Base-by-base conservation (phyloP, 768 basidiomycete species). In the Leucogyrophana mollusca region DNA sequence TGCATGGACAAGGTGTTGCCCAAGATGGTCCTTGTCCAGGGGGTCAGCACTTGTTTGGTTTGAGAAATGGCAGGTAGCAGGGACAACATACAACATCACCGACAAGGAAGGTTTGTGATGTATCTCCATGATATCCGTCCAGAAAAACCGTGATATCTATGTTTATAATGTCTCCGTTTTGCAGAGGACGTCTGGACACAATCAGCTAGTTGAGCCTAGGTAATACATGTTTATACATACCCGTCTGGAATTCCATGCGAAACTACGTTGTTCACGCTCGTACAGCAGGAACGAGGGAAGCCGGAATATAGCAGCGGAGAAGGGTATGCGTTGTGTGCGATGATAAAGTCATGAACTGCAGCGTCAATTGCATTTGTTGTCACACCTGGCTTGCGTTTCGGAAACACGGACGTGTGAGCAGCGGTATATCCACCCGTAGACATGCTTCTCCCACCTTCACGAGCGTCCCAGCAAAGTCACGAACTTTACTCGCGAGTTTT, bases 191-290 rank as follows among this genome's bases (percentile, higher is more conserved):
- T 47, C 92, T 94, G 53, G 9, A 44, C 20, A 36, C 45, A 21
- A 11, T 43, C 47, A 46, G 42, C n/a, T 17, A n/a, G n/a, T 49
- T 40, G 46, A 52, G 27, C 18, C 22, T 30, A 36, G 36, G 20
- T 27, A 40, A 22, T 24, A 20, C 20, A 17, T 24, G 34, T n/a
- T 34, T 9, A n/a, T 14, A 36, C 79, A 54, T 52, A 93, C 91
- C 89, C 79, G 69, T 95, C 91, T 22, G 94, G 94, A 46, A 96
- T 93, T 1, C 93, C 94, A 59, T 96, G 92, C 9, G 77, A 78
- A 38, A 93, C 75, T 25, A 95, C 69, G 54, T 95, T 95, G 58
- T 96, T 96, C 45, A 94, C 73, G 51, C 92, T 93, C 20, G 72
- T 78, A 48, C 81, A 76, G 49, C 72, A 74, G 34, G 73, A 71